Evolutionary conservation across 495 filamentous ascomycete species (phyloP).

Genomic region (Aspergillus campestris): DNA sequence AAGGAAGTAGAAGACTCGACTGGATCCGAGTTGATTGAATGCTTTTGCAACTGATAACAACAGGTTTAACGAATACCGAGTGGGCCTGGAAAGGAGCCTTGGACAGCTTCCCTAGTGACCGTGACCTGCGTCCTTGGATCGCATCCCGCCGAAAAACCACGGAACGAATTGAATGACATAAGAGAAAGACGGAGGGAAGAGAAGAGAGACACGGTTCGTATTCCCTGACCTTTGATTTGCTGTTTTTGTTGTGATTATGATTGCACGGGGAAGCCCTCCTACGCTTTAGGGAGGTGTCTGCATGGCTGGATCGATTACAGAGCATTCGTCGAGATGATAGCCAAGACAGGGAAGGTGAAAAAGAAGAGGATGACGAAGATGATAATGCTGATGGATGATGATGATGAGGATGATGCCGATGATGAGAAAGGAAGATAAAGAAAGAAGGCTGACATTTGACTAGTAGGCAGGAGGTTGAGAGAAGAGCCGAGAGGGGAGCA

Average conservation of each 20-base stretch:
- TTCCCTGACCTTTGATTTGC: background rate
- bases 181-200: background rate
- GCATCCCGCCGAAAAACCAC: conserved; percentile 7
- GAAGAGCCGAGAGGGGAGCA: background rate
- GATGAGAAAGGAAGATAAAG: background rate
- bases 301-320: no score
- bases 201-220: conserved; percentile 5
- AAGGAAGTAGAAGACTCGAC: no score
- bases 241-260: no score
- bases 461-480: background rate
- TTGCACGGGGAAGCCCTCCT: no score
- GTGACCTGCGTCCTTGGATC: conserved; percentile 4
- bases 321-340: no score
- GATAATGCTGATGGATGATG: no score
- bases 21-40: no score
- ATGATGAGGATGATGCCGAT: no score
- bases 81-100: conserved; percentile 5
- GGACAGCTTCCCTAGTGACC: conserved; percentile 5
- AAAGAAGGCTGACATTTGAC: background rate
- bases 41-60: background rate
- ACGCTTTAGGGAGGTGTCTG: no score
- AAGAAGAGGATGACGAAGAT: no score
- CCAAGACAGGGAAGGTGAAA: no score
- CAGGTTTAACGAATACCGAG: conserved; percentile 6
- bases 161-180: conserved; percentile 14